These are phyloP conservation scores for Sphagnum tenellum DNA, from an alignment of 225 moss, liverwort and hornwort genomes.

Conservation along the genomic window DNA sequence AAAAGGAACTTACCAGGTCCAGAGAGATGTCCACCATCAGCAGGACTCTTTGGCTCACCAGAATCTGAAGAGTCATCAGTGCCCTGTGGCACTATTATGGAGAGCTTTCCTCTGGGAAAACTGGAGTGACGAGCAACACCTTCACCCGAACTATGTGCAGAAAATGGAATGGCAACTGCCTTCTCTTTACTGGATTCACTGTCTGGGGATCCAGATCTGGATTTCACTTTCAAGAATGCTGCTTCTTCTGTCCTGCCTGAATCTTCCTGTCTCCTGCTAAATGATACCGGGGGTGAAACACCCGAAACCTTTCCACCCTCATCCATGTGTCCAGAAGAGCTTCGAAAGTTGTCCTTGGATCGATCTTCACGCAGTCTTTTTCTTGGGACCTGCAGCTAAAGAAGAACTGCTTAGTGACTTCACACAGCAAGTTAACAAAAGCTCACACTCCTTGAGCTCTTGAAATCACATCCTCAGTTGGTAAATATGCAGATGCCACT, in stretches of 20 bases:
- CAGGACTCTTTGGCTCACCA: conserved; percentile 31
- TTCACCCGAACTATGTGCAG: conserved; percentile 7
- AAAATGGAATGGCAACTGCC: background rate
- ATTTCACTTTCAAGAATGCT: conserved; percentile 11
- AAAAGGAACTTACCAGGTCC: conserved; percentile 28
- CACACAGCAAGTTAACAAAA: no score
- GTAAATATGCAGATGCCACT: no score
- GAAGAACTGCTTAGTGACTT: no score
- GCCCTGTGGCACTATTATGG: conserved; percentile 30
- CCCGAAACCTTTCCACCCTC: conserved; percentile 16
- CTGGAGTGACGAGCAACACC: conserved; percentile 16
- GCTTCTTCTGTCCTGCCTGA: conserved; percentile 18
- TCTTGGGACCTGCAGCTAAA: conserved; percentile 18
- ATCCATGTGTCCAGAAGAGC: conserved; percentile 7
- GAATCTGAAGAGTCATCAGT: conserved; percentile 20
- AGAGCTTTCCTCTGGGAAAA: conserved; percentile 24
- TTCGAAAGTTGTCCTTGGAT: conserved; percentile 12
- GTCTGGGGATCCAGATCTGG: conserved; percentile 7
- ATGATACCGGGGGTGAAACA: background rate
- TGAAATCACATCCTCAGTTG: no score
- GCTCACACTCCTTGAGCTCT: no score
- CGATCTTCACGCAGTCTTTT: conserved; percentile 40
- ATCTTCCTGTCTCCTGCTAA: conserved; percentile 16
- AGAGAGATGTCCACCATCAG: conserved; percentile 14
- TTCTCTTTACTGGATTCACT: conserved; percentile 17